Evolutionary conservation across 176 grass and related monocot genomes (phyloP), one percentile per base, ranked within the genome.

Genomic region (Bonia amplexicaulis): DNA sequence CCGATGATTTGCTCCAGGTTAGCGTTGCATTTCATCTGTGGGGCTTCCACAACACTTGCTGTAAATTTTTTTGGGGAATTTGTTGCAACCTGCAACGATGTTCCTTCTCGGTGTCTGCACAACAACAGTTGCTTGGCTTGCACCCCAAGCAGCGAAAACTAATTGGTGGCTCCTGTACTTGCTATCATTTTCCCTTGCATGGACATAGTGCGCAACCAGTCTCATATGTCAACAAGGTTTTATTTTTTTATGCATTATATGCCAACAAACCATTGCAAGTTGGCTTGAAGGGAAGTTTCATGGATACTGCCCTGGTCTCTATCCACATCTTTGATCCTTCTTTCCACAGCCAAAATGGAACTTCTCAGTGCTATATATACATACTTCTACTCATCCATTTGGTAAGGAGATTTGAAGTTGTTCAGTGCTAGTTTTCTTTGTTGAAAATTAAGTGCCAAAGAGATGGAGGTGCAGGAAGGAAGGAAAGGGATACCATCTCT

Each of bases 401-500:
- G 48, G 66, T 58, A n/a, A 42, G 60, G 33, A 69, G 61, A 9
- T 69, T 54, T 22, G 69, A 66, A 78, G 67, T 66, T 84, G 49
- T 59, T 66, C 16, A 42, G 62, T 81, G 68, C 25, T 81, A 69
- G 31, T 42, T 85, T 58, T 23, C 6, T 15, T 51, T 80, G 16
- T 22, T 69, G 69, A 41, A 76, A 77, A 63, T 45, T 45, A 54
- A 89, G 47, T 13, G 66, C 7, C 27, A 78, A 16, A 69, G 37
- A 89, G 48, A 85, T 84, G 83, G 81, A 92, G 16, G 25, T 59
- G 61, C 77, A 86, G 80, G 95, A 92, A 85, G 92, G 85, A 62
- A 94, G 77, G 76, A 97, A 83, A 87, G 95, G 90, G 40, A 40
- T 97, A 31, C 92, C 88, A 60, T 88, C 81, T 27, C 46, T 97